phyloP scores from a whole-genome alignment of 768 basidiomycete genomes.

The Holtermannia corniformis region DNA sequence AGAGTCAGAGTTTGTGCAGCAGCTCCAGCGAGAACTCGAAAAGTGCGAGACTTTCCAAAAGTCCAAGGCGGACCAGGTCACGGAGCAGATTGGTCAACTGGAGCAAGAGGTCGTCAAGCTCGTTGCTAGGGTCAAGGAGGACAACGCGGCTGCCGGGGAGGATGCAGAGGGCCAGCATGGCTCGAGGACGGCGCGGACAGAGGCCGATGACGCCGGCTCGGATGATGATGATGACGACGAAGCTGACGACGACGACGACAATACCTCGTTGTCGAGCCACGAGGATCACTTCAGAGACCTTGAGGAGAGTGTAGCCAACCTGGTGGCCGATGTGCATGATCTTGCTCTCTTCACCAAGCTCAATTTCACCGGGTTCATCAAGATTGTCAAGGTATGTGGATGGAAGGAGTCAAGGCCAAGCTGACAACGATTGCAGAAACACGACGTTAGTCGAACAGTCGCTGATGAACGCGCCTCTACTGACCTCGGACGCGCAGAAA shows the following conservation, averaged over 20 bases:
- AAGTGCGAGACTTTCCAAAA: constrained; percentile 93
- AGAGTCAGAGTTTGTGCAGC: constrained; percentile 67
- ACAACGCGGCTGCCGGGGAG: constrained; percentile 56
- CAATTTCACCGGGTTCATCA: constrained; percentile 97
- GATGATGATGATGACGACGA: constrained; percentile 45
- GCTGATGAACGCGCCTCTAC: not conserved
- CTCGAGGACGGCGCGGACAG: constrained; percentile 22
- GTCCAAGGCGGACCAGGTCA: constrained; percentile 64
- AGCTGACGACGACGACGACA: constrained; percentile 44
- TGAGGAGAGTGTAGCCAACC: constrained; percentile 87
- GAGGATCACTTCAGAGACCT: constrained; percentile 78
- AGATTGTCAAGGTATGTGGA: constrained; percentile 96
- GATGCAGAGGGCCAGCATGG: constrained; percentile 53
- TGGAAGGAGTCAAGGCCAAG: no score
- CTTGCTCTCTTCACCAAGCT: constrained; percentile 89
- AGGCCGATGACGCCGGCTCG: constrained; percentile 36
- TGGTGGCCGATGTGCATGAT: constrained; percentile 63
- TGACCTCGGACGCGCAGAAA: constrained; percentile 54
- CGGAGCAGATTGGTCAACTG: constrained; percentile 68
- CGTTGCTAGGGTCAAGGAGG: constrained; percentile 43
- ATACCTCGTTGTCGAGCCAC: constrained; percentile 58
- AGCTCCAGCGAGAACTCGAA: constrained; percentile 77
- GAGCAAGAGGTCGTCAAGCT: constrained; percentile 71
- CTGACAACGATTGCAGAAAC: no score
- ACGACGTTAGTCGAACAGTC: constrained; percentile 55